Evolutionary conservation across 345 rosid species (phyloP).

Genomic region (Rhizophora mangle): DNA sequence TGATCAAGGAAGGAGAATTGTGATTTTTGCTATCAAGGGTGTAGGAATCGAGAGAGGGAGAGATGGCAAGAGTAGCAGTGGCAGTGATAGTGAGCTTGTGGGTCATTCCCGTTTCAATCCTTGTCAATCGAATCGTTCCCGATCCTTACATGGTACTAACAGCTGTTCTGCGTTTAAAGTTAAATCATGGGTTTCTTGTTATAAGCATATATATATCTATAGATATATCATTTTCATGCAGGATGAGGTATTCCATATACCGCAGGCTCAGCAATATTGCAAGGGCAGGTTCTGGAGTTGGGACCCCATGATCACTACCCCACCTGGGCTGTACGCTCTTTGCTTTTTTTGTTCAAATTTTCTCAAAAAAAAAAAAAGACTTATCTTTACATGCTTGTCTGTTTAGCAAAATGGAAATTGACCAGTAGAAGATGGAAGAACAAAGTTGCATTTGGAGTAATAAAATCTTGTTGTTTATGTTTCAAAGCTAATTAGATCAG

Average conservation of each 20-base stretch:
- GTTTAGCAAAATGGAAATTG: not conserved
- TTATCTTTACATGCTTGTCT: not conserved
- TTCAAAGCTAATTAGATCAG: no score
- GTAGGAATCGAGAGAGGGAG: not conserved
- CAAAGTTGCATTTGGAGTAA: no score
- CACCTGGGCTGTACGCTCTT: conserved; percentile 83
- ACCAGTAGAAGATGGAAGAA: no score
- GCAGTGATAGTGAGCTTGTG: conserved; percentile 69
- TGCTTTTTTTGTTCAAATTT: not conserved
- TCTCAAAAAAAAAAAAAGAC: not conserved
- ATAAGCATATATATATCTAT: no score
- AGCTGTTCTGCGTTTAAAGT: not conserved
- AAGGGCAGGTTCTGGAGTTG: conserved; percentile 71
- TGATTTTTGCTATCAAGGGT: no score
- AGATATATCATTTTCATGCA: conserved; percentile 20
- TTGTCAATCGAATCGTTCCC: conserved; percentile 68
- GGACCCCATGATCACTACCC: conserved; percentile 99
- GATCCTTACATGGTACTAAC: conserved; percentile 74
- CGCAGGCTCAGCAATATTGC: conserved; percentile 88
- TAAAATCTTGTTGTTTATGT: no score
- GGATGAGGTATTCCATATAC: conserved; percentile 95
- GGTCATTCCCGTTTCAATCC: conserved; percentile 65
- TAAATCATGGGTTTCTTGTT: not conserved
- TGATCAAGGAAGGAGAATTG: no score
- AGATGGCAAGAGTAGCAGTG: conserved; percentile 52